phyloP scores from a whole-genome alignment of 108 stramenopile species.

The Licmophora abbreviata region DNA sequence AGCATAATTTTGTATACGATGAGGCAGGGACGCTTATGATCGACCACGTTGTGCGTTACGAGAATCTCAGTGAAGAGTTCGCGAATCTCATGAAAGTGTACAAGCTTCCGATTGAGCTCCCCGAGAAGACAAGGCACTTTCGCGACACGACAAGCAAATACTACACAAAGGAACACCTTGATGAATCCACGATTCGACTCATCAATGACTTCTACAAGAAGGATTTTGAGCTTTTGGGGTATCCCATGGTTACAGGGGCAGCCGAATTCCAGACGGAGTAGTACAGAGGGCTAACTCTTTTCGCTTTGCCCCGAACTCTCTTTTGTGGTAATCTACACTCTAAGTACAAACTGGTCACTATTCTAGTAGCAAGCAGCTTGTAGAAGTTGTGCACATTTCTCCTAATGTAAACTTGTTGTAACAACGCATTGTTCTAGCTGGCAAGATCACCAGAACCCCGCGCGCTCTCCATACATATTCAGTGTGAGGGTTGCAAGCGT shows the following conservation, averaged over 20 bases:
- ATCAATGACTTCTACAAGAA: conserved; percentile 2
- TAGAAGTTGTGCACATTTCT: no score
- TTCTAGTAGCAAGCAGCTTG: no score
- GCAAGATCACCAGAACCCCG: no score
- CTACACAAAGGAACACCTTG: not conserved
- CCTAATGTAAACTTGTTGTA: no score
- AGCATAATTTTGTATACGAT: conserved; percentile 10
- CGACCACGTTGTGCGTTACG: conserved; percentile 16
- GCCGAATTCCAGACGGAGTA: not conserved
- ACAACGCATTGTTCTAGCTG: no score
- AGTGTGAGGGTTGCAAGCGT: no score
- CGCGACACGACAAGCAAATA: no score
- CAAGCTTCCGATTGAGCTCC: not conserved
- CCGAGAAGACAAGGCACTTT: not conserved
- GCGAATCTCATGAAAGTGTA: conserved; percentile 19
- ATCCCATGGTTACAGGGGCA: not conserved
- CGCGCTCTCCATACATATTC: no score
- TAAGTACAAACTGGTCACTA: no score
- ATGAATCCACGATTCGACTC: not conserved
- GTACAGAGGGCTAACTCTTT: no score
- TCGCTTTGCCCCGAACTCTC: no score
- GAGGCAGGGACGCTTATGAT: not conserved
- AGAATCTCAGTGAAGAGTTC: conserved; percentile 21
- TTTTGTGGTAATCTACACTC: no score
- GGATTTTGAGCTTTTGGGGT: conserved; percentile 3